Conservation (phyloP, 805 yeast genomes). For the Cyberlindnera petersonii region DNA sequence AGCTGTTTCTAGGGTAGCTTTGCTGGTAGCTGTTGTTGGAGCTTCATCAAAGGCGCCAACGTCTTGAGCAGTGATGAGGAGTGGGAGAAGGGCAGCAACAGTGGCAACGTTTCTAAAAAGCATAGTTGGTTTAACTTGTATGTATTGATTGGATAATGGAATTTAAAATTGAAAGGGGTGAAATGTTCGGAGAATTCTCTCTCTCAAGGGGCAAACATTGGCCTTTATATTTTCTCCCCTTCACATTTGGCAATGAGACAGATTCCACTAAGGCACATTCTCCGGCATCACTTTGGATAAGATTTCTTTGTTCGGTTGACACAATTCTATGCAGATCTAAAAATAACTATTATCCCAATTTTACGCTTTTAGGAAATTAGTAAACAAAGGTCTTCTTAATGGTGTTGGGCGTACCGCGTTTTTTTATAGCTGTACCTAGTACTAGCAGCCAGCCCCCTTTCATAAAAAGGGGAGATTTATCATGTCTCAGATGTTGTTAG, state of each 20-base stretch:
- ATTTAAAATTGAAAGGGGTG: not conserved
- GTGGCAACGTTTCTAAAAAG: slow-evolving; percentile 14
- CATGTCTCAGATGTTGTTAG: too few relatives aligned
- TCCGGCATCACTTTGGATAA: slow-evolving; percentile 2
- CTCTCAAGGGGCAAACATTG: not conserved
- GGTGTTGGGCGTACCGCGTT: not conserved
- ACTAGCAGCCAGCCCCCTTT: too few relatives aligned
- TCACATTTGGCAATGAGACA: too few relatives aligned
- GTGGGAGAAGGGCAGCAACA: slow-evolving; percentile 10
- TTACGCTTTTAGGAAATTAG: slow-evolving; percentile 1
- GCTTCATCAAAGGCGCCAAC: slow-evolving; percentile 14
- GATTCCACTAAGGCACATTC: not conserved
- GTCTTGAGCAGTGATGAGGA: slow-evolving; percentile 12
- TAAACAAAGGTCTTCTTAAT: slow-evolving; percentile 1
- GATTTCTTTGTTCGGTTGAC: slow-evolving; percentile 1
- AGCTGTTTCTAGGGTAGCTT: not conserved
- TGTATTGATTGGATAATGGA: not conserved
- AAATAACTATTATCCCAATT: not conserved
- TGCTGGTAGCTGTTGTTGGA: slow-evolving; percentile 9
- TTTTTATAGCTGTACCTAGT: too few relatives aligned
- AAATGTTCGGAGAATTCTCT: not conserved
- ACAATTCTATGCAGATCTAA: not conserved
- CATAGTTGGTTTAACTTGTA: too few relatives aligned
- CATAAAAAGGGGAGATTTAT: too few relatives aligned
- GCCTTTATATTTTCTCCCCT: slow-evolving; percentile 1